Evolutionary conservation across 345 rosid species (phyloP), one percentile per base, ranked within the genome.

Genomic region (Corchorus capsularis): DNA sequence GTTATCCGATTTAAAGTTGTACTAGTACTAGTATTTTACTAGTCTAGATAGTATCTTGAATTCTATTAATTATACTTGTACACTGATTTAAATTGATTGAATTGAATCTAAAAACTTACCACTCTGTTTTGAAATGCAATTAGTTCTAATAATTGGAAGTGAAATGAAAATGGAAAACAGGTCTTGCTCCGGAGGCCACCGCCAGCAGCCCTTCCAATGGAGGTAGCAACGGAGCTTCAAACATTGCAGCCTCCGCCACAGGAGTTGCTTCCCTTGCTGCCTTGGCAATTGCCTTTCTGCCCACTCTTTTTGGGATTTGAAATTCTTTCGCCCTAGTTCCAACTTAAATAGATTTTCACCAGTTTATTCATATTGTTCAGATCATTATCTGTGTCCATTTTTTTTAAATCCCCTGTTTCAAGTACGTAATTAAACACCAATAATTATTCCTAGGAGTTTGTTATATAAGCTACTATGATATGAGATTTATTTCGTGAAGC

Each of bases 221-320:
- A 27, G 8, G 19, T 41, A 46, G 1, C 19, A 56, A 13, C 43
- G 43, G 43, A 39, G 43, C 1, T 0, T 39, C 43, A 4, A 39
- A 39, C 43, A 39, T 39, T 39, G 43, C 43, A 39, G 43, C 43
- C 4, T 39, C 6, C 22, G 43, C 43, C 4, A 3, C 6, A 20
- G 67, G 61, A 4, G 78, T 39, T 20, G 79, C 80, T 72, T 46
- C 80, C 64, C 8, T 41, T 20, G 43, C 64, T 13, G 79, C 70
- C 17, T n/a, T 81, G 2, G 73, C 80, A 63, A 61, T 70, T 27
- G 80, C 74, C 3, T 22, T 72, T 41, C 47, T 78, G 67, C 57
- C 52, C 16, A 9, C 43, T 4, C 69, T 81, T 75, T 68, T 53
- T 56, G 66, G 68, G 56, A 49, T 50, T 59, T 55, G 4, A 17